Conservation (phyloP, 1,284 basidiomycete species). For the Naganishia cerealis region DNA sequence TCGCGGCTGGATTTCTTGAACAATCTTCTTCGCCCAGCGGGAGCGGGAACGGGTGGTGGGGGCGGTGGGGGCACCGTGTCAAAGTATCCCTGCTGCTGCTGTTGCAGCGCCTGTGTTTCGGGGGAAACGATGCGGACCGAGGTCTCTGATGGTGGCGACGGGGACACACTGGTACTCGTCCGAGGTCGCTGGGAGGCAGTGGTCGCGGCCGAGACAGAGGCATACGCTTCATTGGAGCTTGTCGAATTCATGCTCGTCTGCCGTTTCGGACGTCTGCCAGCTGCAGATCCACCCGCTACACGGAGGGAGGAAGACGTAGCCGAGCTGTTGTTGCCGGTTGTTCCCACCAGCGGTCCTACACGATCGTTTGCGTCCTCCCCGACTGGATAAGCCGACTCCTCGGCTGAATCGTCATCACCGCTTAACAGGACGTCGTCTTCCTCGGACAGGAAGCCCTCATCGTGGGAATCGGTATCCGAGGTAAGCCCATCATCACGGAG, state of each 20-base stretch:
- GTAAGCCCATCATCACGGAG: constrained; percentile 72
- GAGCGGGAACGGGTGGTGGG: not conserved
- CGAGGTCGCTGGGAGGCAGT: constrained; percentile 1
- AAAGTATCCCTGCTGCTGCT: constrained; percentile 28
- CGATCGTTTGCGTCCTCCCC: constrained; percentile 24
- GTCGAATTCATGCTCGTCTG: constrained; percentile 24
- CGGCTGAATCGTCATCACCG: constrained; percentile 1
- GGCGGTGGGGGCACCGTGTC: constrained; percentile 10
- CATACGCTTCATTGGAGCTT: constrained; percentile 10
- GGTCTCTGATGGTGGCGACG: not conserved
- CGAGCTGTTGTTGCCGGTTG: constrained; percentile 6
- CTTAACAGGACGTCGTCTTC: constrained; percentile 7
- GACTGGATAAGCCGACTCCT: constrained; percentile 8
- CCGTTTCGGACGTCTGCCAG: constrained; percentile 1
- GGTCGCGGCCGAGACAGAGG: not conserved
- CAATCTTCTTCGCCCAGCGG: not conserved
- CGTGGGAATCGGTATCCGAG: constrained; percentile 58
- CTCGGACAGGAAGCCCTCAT: constrained; percentile 45
- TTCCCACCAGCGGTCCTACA: constrained; percentile 8
- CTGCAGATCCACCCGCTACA: not conserved
- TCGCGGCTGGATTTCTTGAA: constrained; percentile 29
- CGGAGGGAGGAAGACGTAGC: not conserved
- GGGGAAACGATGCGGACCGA: constrained; percentile 19
- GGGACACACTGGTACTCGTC: not conserved
- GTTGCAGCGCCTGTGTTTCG: constrained; percentile 9